A percentile compares a stretch with the other conserved stretches of the same genome.
Evolutionary conservation across 495 filamentous ascomycete genomes (phyloP).

Genomic region (Apodospora peruviana): DNA sequence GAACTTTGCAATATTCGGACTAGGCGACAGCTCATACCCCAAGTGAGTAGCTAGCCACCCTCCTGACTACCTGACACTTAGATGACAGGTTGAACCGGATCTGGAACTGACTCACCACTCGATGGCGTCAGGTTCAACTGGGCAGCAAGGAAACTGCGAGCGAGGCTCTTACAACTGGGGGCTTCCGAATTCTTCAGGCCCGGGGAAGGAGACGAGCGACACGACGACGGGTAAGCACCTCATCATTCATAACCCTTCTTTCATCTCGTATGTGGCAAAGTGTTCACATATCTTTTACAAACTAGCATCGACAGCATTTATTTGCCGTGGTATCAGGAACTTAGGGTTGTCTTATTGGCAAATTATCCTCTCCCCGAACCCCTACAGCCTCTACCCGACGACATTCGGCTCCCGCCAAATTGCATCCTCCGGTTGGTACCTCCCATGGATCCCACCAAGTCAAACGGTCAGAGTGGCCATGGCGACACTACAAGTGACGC

Average conservation of each 20-base stretch:
- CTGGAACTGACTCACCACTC: neutral
- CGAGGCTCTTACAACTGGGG: constrained; percentile 78
- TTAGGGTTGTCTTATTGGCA: constrained; percentile 59
- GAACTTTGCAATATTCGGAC: constrained; percentile 77
- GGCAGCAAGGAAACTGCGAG: constrained; percentile 82
- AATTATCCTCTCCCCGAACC: constrained; percentile 63
- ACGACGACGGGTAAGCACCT: constrained; percentile 74
- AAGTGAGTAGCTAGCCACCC: constrained; percentile 58
- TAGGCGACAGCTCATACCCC: constrained; percentile 90
- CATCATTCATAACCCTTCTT: neutral
- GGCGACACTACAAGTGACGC: neutral
- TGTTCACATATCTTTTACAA: neutral
- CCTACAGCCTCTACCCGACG: constrained; percentile 63
- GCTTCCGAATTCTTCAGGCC: constrained; percentile 68
- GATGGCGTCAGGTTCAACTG: constrained; percentile 77
- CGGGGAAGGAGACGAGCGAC: constrained; percentile 88
- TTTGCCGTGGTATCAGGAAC: constrained; percentile 65
- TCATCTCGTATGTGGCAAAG: neutral
- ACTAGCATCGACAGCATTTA: constrained; percentile 75
- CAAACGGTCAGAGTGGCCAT: neutral
- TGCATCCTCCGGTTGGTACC: constrained; percentile 56
- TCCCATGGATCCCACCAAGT: constrained; percentile 17
- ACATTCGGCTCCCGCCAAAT: constrained; percentile 73
- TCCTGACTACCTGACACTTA: neutral
- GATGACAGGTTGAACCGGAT: neutral